Conservation (phyloP, 306 rosid species). For the Acacia melanoxylon region DNA sequence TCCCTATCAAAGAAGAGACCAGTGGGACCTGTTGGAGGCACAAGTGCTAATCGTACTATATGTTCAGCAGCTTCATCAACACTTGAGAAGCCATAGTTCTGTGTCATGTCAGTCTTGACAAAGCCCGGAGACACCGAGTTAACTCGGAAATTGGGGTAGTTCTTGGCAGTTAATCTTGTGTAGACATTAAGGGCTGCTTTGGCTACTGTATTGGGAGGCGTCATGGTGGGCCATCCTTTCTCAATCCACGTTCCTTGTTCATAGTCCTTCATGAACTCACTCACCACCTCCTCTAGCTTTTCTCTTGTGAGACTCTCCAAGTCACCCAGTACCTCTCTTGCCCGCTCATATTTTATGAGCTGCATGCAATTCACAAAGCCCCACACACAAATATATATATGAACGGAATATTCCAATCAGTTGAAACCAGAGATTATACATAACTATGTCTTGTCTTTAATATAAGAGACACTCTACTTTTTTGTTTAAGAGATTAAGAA, state of each 20-base stretch:
- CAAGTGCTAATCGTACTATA: background rate
- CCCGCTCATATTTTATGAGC: background rate
- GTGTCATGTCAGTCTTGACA: conserved; percentile 3
- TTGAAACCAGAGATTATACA: no score
- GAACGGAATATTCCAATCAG: background rate
- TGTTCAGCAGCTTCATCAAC: background rate
- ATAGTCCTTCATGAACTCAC: background rate
- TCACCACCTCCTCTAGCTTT: background rate
- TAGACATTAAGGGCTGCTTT: background rate
- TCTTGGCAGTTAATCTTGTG: background rate
- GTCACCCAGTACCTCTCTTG: background rate
- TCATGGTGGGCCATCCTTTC: background rate
- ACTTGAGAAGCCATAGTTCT: background rate
- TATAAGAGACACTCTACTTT: no score
- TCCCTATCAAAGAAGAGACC: conserved; percentile 2
- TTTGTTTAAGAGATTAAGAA: no score
- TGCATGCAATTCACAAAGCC: background rate
- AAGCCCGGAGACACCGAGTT: background rate
- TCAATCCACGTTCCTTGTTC: background rate
- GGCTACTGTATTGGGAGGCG: background rate
- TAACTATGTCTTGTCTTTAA: no score
- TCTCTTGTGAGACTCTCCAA: background rate
- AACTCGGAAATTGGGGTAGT: background rate
- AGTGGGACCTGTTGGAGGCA: background rate
- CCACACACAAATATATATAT: no score